Evolutionary conservation across 2,329 filamentous ascomycete species (phyloP).

Genomic region (Aureobasidium sp.): DNA sequence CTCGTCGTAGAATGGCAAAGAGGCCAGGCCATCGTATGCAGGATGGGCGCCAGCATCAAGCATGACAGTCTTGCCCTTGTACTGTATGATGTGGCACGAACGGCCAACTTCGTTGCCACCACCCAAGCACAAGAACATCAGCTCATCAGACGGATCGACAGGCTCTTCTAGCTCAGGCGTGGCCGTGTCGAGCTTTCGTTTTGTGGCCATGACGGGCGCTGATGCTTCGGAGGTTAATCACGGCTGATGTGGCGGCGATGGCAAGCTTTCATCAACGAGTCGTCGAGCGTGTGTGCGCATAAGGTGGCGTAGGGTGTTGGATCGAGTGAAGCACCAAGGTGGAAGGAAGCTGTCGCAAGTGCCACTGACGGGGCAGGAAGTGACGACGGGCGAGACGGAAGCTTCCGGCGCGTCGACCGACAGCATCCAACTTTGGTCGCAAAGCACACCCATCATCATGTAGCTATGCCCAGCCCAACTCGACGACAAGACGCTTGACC

Average conservation of each 20-base stretch:
- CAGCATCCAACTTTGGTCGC: neutral
- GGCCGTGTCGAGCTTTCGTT: conserved; percentile 73
- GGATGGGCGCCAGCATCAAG: conserved; percentile 97
- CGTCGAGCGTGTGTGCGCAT: neutral
- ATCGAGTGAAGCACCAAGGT: neutral
- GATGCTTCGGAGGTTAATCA: neutral
- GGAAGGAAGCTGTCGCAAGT: neutral
- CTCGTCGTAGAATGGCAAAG: conserved; percentile 94
- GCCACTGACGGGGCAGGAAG: neutral
- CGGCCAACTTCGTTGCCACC: conserved; percentile 95
- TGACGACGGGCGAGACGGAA: neutral
- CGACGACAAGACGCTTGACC: neutral
- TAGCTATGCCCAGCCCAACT: no score
- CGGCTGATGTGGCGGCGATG: neutral
- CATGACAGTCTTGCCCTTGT: conserved; percentile 99
- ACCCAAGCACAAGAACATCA: conserved; percentile 87
- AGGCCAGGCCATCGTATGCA: conserved; percentile 87
- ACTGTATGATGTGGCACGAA: conserved; percentile 96
- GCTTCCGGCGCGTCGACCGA: neutral
- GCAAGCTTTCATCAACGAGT: neutral
- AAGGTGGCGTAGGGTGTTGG: neutral
- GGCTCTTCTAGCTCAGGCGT: conserved; percentile 68
- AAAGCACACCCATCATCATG: neutral
- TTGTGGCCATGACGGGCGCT: conserved; percentile 69
- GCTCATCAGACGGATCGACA: conserved; percentile 85